Evolutionary conservation across 495 filamentous ascomycete genomes (phyloP), one percentile per base, ranked within the genome.

Genomic region (Oidiodendron maius): DNA sequence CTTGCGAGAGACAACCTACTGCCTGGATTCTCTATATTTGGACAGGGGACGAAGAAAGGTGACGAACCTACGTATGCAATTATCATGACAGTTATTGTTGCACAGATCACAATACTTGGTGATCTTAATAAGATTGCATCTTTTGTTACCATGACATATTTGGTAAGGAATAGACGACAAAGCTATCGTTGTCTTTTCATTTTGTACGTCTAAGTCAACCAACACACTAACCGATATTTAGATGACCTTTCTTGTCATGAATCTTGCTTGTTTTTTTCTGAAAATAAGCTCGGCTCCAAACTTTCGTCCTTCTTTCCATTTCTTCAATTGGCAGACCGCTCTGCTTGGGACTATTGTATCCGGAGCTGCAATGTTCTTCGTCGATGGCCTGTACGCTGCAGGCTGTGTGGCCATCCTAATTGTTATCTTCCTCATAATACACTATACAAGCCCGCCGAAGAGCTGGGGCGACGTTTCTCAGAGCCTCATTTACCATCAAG

Each of bases 281-380:
- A 95, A 93, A 62, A 88, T 94, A 40, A 82, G 87, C n/a, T 90
- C 87, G n/a, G 89, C 89, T 1, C 89, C 89, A 6, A 95, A 95
- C 59, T 95, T 95, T 56, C 73, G 89, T 24, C 89, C 89, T 1
- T 89, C 84, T 1, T 95, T 95, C 60, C 84, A 85, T 52, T 89
- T 89, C 59, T 94, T 94, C 68, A 89, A 82, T 48, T 90, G 86
- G 86, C 74, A 86, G 58, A 93, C 87, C 21, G 89, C 89, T 32
- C 76, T 82, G 10, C 66, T 76, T 12, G 89, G 89, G 11, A 81
- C 87, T 16, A 54, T 91, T 18, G 70, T 85, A 12, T 89, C 86
- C 44, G 84, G 83, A 1, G 72, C 76, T 13, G 86, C 84, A 50
- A 94, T 94, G 88, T 88, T 91, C 59, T 91, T 91, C 55, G 87